Evolutionary conservation across 1,139 yeast genomes (phyloP).

Genomic region (Debaryomyces udenii): DNA sequence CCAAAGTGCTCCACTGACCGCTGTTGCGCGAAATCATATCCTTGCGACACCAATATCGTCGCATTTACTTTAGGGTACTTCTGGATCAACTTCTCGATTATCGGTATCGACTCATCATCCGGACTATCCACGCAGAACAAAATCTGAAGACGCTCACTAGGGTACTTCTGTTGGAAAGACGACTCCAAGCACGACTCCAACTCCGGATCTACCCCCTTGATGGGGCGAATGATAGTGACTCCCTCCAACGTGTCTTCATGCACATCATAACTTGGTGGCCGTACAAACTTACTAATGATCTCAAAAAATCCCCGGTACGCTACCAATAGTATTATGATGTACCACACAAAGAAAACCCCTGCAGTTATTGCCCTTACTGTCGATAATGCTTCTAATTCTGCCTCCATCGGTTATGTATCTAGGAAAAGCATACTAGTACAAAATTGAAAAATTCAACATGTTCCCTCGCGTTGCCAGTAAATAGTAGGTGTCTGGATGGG

Average conservation of each 20-base stretch:
- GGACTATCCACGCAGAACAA: slow-evolving; percentile 73
- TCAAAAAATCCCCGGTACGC: slow-evolving; percentile 54
- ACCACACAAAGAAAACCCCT: slow-evolving; percentile 41
- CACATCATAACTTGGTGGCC: slow-evolving; percentile 22
- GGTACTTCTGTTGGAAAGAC: slow-evolving; percentile 71
- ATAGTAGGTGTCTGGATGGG: too few species aligned
- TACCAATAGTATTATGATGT: slow-evolving; percentile 43
- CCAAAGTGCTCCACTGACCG: slow-evolving; percentile 57
- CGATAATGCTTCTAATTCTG: slow-evolving; percentile 1
- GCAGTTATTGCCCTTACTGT: slow-evolving; percentile 13
- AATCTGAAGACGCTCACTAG: slow-evolving; percentile 60
- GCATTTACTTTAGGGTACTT: slow-evolving; percentile 64
- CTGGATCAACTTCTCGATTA: slow-evolving; percentile 52
- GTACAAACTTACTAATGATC: slow-evolving; percentile 40
- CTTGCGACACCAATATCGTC: slow-evolving; percentile 53
- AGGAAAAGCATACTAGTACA: too few species aligned
- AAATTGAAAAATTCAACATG: too few species aligned
- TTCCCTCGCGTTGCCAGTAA: too few species aligned
- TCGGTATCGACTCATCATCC: slow-evolving; percentile 65
- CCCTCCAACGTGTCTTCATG: slow-evolving; percentile 48
- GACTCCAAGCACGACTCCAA: slow-evolving; percentile 68
- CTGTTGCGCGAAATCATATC: slow-evolving; percentile 28
- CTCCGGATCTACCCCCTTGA: slow-evolving; percentile 83
- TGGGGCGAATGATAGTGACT: slow-evolving; percentile 79
- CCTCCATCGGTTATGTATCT: background rate